Evolutionary conservation across 2,329 filamentous ascomycete genomes (phyloP), one percentile per base, ranked within the genome.

Genomic region (Fusarium musae): DNA sequence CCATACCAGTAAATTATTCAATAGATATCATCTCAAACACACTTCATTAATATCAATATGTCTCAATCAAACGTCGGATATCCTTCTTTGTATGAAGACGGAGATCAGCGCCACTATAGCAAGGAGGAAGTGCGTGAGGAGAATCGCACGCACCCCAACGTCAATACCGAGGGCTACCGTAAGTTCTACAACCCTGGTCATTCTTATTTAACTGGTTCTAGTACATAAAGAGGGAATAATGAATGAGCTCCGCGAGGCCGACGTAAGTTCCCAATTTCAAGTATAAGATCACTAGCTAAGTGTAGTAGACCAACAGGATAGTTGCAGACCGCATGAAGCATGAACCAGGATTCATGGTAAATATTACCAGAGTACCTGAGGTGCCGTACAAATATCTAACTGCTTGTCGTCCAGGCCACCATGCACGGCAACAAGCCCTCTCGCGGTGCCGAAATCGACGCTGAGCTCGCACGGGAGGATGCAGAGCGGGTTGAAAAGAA

Each of bases 341-440:
- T 3, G 70, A 73, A 2, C 70, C 70, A n/a, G 70, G 70, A 1
- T 73, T 63, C 6, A 44, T 62, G 17, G 70, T 73, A 39, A 30
- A 69, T 39, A 17, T 13, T 3, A 8, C 2, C 9, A 17, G 1
- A 30, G 6, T 19, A 7, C 1, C 2, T 21, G 10, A 43, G 7
- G 4, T 5, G 13, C 4, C 2, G 6, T 3, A 5, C 2, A 23
- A 36, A 11, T 23, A 12, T 16, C n/a, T 50, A 8, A 59, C 12
- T 8, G 6, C 16, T 4, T 10, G 12, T 5, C 15, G 12, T 5
- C 15, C 3, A 73, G 70, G 70, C 69, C 34, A 68, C 46, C 6
- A 60, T 73, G 66, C 70, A 73, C 19, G 66, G 70, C 15, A 67
- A 73, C 15, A 56, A 60, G 10, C 70, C 70, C 12, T 73, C 70